phyloP scores from a whole-genome alignment of 1,139 yeast genomes.

The Debaryomycetaceae sp. region DNA sequence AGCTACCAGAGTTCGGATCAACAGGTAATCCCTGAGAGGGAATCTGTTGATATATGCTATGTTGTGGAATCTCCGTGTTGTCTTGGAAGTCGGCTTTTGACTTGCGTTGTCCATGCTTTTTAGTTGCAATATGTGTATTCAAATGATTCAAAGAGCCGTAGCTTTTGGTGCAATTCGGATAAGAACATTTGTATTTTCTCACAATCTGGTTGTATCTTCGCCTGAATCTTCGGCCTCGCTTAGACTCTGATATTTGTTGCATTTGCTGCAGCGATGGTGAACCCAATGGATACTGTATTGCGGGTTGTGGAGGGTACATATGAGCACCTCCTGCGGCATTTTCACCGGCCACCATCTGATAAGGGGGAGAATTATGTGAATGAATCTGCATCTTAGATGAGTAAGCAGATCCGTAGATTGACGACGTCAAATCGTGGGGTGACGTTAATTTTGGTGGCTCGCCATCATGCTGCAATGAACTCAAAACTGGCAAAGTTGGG shows the following conservation, averaged over 20 bases:
- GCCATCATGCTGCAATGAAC: neutral
- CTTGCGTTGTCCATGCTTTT: constrained; percentile 68
- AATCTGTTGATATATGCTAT: constrained; percentile 1
- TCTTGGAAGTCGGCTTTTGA: constrained; percentile 61
- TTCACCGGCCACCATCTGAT: neutral
- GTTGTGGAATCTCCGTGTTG: constrained; percentile 12
- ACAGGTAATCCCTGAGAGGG: neutral
- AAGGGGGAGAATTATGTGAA: neutral
- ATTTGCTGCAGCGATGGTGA: neutral
- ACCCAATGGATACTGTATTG: constrained; percentile 9
- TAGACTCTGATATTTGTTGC: constrained; percentile 10
- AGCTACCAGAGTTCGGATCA: constrained; percentile 11
- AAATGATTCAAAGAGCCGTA: constrained; percentile 77
- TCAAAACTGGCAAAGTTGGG: neutral
- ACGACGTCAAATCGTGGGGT: neutral
- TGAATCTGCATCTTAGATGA: neutral
- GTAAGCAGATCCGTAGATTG: neutral
- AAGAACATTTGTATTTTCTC: constrained; percentile 61
- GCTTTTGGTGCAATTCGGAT: constrained; percentile 60
- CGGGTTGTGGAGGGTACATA: constrained; percentile 3
- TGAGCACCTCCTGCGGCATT: neutral
- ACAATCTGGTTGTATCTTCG: constrained; percentile 69
- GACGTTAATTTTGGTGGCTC: neutral
- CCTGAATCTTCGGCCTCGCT: constrained; percentile 49
- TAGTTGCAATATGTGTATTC: constrained; percentile 71